Evolutionary conservation across 352 stramenopile species (phyloP), one percentile per base, ranked within the genome.

Genomic region (Pilasporangium apinafurcum): DNA sequence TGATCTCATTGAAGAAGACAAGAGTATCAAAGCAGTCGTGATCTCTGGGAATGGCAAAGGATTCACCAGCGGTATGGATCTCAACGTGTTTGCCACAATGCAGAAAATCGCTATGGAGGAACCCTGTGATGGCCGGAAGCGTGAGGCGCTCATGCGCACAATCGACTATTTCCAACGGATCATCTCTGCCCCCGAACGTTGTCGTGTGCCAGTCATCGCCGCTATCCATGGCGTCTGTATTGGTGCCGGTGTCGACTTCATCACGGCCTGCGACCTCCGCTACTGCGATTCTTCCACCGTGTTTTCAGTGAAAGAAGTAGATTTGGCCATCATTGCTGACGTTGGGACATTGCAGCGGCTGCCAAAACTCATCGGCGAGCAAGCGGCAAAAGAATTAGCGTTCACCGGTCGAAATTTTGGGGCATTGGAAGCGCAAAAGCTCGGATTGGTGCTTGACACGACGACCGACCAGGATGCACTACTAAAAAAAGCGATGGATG

Each of bases 31-130:
- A 37, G 76, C 70, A 12, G 75, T 95, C 12, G 49, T 96, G 9
- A 56, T 96, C 33, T 86, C 78, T 17, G 83, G 85, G 17, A 62
- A 86, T 48, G 81, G 81, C n/a, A 65, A 70, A 27, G 69, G 61
- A 1, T 96, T 96, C 61, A 86, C 78, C 33, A 91, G 82, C 46
- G 85, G 85, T 43, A 96, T 96, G 83, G 85, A 96, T 48, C 62
- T 96, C 17, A 67, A 84, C 37, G 79, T 95, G 18, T 95, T 96
- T 39, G 62, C 71, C 3, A 63, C 68, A 43, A 73, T 96, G 59
- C 77, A 89, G 47, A 62, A 83, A 42, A 47, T 90, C 30, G 63
- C 73, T 27, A 52, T 51, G 18, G 37, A 54, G 6, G 75, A 90
- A 42, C 51, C 63, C 0, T 96, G 86, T 47, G 76, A 92, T 17